A percentile compares a stretch with the other conserved stretches of the same genome.
Conservation (phyloP, 805 yeast genomes). For the Spathaspora hagerdaliae region DNA sequence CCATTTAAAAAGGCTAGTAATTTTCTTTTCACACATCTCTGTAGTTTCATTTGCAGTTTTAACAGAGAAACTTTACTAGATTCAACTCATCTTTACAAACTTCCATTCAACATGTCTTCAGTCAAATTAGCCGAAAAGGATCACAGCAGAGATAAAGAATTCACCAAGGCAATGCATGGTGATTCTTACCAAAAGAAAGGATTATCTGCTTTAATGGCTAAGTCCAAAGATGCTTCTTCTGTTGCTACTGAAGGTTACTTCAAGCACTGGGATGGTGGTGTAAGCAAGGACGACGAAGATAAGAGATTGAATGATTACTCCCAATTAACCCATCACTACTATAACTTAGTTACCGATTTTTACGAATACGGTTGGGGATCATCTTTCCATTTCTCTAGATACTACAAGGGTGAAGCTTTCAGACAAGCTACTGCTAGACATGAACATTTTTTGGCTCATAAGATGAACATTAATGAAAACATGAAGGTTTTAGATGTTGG, state of each 20-base stretch:
- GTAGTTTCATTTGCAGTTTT: neutral
- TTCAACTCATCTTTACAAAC: conserved; percentile 5
- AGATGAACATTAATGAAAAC: conserved; percentile 73
- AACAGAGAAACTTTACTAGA: neutral
- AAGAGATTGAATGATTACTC: conserved; percentile 82
- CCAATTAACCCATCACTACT: conserved; percentile 88
- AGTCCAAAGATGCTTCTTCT: conserved; percentile 70
- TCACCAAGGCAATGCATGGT: conserved; percentile 87
- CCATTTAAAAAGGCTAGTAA: too few species aligned
- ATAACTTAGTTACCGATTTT: conserved; percentile 94
- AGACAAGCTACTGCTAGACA: conserved; percentile 94
- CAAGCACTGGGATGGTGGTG: conserved; percentile 96
- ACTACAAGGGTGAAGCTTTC: conserved; percentile 90
- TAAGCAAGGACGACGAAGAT: conserved; percentile 66
- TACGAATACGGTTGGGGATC: conserved; percentile 99
- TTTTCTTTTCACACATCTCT: neutral
- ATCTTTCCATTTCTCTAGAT: conserved; percentile 95
- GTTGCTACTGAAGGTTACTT: conserved; percentile 87
- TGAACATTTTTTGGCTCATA: conserved; percentile 89
- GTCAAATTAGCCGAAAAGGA: conserved; percentile 43
- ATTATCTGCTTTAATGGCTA: conserved; percentile 68
- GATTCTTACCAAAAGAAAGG: conserved; percentile 66
- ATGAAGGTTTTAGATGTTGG: conserved; percentile 96
- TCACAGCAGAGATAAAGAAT: conserved; percentile 58
- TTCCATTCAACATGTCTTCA: conserved; percentile 6